These are phyloP conservation scores for Xylaria sp. DNA, from an alignment of 2,329 filamentous ascomycete species.

Conservation along the genomic window DNA sequence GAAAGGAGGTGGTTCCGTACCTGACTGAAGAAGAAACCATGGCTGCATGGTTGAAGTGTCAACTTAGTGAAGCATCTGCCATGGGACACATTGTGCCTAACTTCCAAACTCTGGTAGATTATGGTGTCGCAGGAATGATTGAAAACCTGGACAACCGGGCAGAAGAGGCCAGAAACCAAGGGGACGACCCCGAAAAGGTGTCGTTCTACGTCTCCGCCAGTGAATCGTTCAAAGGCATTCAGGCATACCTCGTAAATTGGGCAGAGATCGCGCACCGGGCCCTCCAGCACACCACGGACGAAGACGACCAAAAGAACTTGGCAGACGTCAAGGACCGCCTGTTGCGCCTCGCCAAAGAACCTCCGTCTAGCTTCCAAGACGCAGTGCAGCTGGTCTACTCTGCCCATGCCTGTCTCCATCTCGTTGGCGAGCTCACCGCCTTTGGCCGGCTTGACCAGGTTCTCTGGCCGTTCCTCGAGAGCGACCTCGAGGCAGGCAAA, in stretches of 20 bases:
- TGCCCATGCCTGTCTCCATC: conserved; percentile 20
- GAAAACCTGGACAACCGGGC: conserved; percentile 10
- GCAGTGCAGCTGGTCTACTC: conserved; percentile 26
- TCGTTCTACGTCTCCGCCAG: conserved; percentile 20
- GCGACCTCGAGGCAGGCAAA: neutral
- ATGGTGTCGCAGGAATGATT: conserved; percentile 15
- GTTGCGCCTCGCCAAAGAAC: neutral
- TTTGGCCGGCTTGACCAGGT: conserved; percentile 26
- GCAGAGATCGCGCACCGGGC: conserved; percentile 16
- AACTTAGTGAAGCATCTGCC: conserved; percentile 12
- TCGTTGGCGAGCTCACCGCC: conserved; percentile 25
- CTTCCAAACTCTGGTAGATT: conserved; percentile 21
- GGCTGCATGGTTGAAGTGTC: conserved; percentile 22
- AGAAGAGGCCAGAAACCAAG: neutral
- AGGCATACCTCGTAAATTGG: conserved; percentile 22
- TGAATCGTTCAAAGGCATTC: conserved; percentile 21
- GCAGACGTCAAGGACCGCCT: conserved; percentile 17
- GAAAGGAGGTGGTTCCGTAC: conserved; percentile 24
- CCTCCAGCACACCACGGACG: neutral
- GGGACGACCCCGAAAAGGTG: neutral
- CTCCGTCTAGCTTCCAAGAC: conserved; percentile 22
- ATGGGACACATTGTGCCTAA: conserved; percentile 28
- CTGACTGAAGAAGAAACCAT: conserved; percentile 21
- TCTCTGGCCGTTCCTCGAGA: conserved; percentile 23
- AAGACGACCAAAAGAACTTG: conserved; percentile 17